Conservation (phyloP, 441 rosid genomes). For the Adansonia madagascariensis region DNA sequence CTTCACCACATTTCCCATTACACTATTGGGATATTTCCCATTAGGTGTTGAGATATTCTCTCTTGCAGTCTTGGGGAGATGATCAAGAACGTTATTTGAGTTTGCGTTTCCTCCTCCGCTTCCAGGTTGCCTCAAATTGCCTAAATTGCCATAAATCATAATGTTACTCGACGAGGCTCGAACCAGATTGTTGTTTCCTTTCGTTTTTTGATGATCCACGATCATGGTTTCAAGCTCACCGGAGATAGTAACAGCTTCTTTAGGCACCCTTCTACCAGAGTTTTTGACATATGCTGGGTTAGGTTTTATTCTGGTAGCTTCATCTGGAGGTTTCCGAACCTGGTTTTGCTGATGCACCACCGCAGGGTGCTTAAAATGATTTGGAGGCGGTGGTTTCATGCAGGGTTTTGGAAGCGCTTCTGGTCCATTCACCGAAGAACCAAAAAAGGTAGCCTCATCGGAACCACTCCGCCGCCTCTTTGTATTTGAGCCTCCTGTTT, state of each 20-base stretch:
- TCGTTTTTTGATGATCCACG: conserved; percentile 63
- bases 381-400: conserved; percentile 38
- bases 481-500: conserved; percentile 40
- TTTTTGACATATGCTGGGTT: conserved; percentile 34
- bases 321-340: conserved; percentile 21
- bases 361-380: conserved; percentile 34
- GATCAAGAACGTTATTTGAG: conserved; percentile 29
- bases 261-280: conserved; percentile 52
- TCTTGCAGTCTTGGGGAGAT: conserved; percentile 29
- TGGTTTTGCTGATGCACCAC: conserved; percentile 27
- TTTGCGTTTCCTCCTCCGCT: conserved; percentile 33
- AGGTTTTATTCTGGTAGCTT: conserved; percentile 29
- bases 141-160: conserved; percentile 75
- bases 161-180: conserved; percentile 89
- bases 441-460: conserved; percentile 45
- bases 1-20: conserved; percentile 57
- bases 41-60: conserved; percentile 29
- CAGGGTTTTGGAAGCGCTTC: conserved; percentile 34
- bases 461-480: conserved; percentile 51
- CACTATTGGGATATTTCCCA: conserved; percentile 45
- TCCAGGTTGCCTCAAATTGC: conserved; percentile 63
- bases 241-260: conserved; percentile 60
- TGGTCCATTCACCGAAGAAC: conserved; percentile 21
- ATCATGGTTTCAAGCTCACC: conserved; percentile 92
- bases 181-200: conserved; percentile 54